Evolutionary conservation across 2,329 filamentous ascomycete genomes (phyloP), one percentile per base, ranked within the genome.

Genomic region (Gaeumannomyces sp.): DNA sequence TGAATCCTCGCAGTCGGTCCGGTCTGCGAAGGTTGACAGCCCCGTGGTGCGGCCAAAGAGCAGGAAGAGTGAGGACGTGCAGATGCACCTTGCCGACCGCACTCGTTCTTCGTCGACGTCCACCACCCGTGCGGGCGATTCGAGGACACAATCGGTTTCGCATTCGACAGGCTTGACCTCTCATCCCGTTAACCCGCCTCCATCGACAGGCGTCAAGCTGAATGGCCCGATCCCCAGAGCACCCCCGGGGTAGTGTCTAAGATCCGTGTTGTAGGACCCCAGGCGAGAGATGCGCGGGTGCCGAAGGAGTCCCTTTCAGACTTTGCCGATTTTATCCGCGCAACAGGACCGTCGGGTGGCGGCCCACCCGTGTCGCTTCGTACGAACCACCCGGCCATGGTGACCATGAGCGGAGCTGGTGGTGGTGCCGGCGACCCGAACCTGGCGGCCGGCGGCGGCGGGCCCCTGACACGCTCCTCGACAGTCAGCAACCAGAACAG

Each of bases 271-370:
- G 68, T 70, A 28, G 73, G 70, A 28, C 71, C 74, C 13, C 75
- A 76, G 70, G 86, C 92, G 29, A 85, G 93, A 68, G 93, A 97
- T 69, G 88, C 92, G 1, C 85, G 89, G 67, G 80, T 90, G 11
- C 82, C 86, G 13, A 81, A 83, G 6, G 90, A 93, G 67, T 92
- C 92, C 0, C 85, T 89, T 11, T 83, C 87, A 60, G 93, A 97
- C 71, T 92, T 97, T 77, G 91, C 92, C 28, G 90, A 96, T 66
- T 97, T 97, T 73, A 92, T 96, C 71, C 89, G 92, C 66, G 91
- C 90, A 0, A 96, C 92, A 35, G 92, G 92, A 2, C 90, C 94
- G 22, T 73, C 81, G n/a, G 78, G 77, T 53, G 80, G 22, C 11
- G 45, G 45, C 45, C 45, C 45, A 19, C 80, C 59, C 77, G 73